These are phyloP conservation scores for Microdochium nivale DNA, from an alignment of 2,329 filamentous ascomycete species.

Conservation along the genomic window DNA sequence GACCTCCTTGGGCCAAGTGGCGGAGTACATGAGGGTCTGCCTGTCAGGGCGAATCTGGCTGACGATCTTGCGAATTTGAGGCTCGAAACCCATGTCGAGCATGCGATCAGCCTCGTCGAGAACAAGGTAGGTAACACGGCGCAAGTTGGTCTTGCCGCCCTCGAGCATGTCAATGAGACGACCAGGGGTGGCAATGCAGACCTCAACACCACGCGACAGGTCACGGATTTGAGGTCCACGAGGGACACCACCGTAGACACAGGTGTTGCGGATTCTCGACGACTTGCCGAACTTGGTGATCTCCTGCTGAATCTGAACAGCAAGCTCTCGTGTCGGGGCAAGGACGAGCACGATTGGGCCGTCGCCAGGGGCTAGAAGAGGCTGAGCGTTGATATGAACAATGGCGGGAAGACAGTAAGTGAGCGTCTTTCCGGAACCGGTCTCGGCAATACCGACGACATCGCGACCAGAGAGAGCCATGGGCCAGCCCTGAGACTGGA, in stretches of 20 bases:
- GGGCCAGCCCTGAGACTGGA: constrained; percentile 97
- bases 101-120: constrained; percentile 99
- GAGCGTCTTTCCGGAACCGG: constrained; percentile 96
- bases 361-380: constrained; percentile 87
- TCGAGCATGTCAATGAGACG: constrained; percentile 98
- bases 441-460: constrained; percentile 98
- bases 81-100: constrained; percentile 99
- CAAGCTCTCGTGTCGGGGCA: constrained; percentile 93
- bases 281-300: constrained; percentile 98
- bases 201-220: constrained; percentile 88
- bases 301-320: constrained; percentile 97
- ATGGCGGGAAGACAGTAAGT: constrained; percentile 98
- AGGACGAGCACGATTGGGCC: constrained; percentile 95
- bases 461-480: constrained; percentile 98
- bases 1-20: constrained; percentile 98
- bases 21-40: constrained; percentile 99
- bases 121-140: constrained; percentile 94
- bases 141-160: constrained; percentile 94
- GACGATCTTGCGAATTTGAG: constrained; percentile 98
- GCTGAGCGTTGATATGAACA: constrained; percentile 98
- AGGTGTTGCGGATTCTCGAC: constrained; percentile 95
- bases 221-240: constrained; percentile 97
- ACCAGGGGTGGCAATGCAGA: constrained; percentile 95
- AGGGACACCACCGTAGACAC: constrained; percentile 97
- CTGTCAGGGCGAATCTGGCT: constrained; percentile 94